Conservation (phyloP, 805 yeast genomes). For the Saturnispora saitoi region DNA sequence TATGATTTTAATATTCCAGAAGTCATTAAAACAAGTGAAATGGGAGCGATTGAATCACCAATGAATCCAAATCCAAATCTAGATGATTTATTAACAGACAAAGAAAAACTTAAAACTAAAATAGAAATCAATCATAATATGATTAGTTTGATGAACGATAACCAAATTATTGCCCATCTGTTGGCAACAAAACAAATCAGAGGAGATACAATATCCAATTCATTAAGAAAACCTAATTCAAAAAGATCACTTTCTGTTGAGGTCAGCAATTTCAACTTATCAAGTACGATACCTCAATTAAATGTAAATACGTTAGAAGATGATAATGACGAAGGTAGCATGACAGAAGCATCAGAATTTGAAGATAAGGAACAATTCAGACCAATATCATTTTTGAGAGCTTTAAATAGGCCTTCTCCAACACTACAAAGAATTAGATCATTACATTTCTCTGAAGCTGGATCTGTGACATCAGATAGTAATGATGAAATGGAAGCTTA, state of each 20-base stretch:
- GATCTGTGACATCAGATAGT: constrained; percentile 2
- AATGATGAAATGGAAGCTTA: neutral
- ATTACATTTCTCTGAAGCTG: neutral
- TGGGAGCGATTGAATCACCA: constrained; percentile 21
- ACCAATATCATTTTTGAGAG: neutral
- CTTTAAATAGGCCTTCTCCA: neutral
- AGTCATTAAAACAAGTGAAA: constrained; percentile 20
- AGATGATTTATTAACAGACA: neutral
- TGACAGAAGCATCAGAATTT: neutral
- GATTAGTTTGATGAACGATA: neutral
- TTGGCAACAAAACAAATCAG: neutral
- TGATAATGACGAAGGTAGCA: neutral
- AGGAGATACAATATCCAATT: neutral
- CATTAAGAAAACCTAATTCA: neutral
- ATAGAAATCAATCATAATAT: neutral
- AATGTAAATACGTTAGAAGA: neutral
- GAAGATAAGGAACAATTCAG: neutral
- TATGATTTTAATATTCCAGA: constrained; percentile 20
- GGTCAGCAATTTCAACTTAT: neutral
- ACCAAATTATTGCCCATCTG: neutral
- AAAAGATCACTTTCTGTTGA: neutral
- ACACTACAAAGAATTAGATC: neutral
- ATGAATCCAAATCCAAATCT: constrained; percentile 10
- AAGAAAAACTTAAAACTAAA: constrained; percentile 2
- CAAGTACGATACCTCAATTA: neutral